These are phyloP conservation scores for Alternaria novae-zelandiae DNA, from an alignment of 2,329 filamentous ascomycete species.

Conservation along the genomic window DNA sequence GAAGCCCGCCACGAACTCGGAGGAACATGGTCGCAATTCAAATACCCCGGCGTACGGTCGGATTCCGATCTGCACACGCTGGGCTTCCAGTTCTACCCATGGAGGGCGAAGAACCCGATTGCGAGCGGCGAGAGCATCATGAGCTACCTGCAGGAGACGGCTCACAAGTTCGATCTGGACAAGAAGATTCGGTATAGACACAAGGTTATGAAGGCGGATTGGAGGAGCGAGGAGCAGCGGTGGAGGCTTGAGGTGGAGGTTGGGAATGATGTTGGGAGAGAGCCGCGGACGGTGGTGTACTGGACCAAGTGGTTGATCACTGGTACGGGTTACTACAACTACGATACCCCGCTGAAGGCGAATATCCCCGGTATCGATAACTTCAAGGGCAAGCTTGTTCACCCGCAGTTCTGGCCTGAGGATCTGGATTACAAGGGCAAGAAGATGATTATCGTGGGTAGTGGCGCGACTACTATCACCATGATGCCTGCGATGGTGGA, in stretches of 20 bases:
- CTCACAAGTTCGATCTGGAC: constrained; percentile 53
- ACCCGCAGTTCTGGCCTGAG: constrained; percentile 80
- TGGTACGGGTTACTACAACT: constrained; percentile 77
- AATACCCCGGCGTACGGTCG: constrained; percentile 71
- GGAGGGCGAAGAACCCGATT: constrained; percentile 60
- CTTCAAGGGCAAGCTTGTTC: constrained; percentile 69
- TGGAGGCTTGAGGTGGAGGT: constrained; percentile 51
- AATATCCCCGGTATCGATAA: constrained; percentile 70
- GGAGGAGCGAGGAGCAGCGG: constrained; percentile 56
- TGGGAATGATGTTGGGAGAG: constrained; percentile 21
- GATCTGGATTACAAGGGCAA: constrained; percentile 70
- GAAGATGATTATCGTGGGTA: constrained; percentile 74
- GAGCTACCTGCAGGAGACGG: constrained; percentile 54
- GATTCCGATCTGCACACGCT: constrained; percentile 59
- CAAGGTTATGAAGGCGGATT: constrained; percentile 51
- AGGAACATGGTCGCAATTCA: constrained; percentile 81
- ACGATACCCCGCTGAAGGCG: constrained; percentile 65
- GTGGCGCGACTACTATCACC: constrained; percentile 80
- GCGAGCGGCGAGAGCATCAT: constrained; percentile 54
- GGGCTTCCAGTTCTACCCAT: constrained; percentile 72
- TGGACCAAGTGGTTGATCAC: constrained; percentile 61
- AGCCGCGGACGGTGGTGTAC: constrained; percentile 45
- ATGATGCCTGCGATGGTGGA: constrained; percentile 73
- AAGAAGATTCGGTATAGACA: constrained; percentile 54
- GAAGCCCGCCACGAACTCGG: constrained; percentile 71